Evolutionary conservation across 1,284 basidiomycete species (phyloP), one percentile per base, ranked within the genome.

Genomic region (Fomitopsis pinicola): DNA sequence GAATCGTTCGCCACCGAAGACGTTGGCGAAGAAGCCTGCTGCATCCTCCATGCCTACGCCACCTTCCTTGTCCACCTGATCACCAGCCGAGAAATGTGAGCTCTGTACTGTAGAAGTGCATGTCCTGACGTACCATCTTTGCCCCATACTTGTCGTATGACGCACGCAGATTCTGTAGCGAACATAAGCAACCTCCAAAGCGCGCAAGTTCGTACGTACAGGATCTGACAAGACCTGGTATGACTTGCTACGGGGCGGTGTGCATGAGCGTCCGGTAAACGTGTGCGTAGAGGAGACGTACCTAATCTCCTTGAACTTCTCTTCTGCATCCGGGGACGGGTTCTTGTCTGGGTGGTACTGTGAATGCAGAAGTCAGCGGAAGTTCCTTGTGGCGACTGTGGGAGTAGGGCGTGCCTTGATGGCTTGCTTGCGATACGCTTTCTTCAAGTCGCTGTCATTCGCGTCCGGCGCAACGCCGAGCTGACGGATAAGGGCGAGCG

Each of bases 81-180:
- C n/a, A 42, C 19, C 5, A 4, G 33, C 14, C 1, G 2, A 36
- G 26, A 14, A 10, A 40, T 8, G 38, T 22, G 35, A 33, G 17
- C 33, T 14, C 2, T 5, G 26, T 5, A n/a, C 12, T 12, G 26
- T 12, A 44, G 7, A n/a, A 33, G 28, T 35, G 42, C 15, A 42
- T 12, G 42, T 48, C 26, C 48, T 55, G 54, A 46, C 80, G 60
- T 66, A 89, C 91, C 88, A 89, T 92, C 63, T 86, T 85, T 75
- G 93, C 93, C 53, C 95, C 95, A 78, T 98, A 91, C 80, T 95
- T 96, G 77, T 99, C 95, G 72, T 99, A 99, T 55, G 95, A 92
- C 0, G 88, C 87, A 56, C 97, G 86, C 57, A 92, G 76, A 79
- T 99, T 92, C 86, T 92, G 73, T 62, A 71, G 68, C 50, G 63